Base-by-base conservation (phyloP, 495 filamentous ascomycete genomes). In the Aspergillus nanangensis region DNA sequence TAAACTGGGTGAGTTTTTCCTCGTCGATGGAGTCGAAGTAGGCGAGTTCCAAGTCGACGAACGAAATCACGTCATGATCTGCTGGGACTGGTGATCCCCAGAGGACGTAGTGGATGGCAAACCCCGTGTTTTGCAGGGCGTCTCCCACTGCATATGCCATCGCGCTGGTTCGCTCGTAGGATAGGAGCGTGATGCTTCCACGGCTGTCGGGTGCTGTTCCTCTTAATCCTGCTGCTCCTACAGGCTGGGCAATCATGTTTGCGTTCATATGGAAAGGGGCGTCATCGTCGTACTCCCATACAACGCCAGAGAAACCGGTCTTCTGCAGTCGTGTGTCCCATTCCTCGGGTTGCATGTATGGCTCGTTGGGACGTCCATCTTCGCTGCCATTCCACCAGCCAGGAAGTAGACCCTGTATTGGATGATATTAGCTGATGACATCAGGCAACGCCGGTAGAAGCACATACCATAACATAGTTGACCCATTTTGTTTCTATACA, bases 311-410 rank as follows among this genome's bases (percentile, higher is more conserved):
- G 22, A 71, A 69, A 5, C 65, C 68, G 0, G 61, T 61, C 11
- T n/a, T 23, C 9, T 38, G 5, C 3, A 72, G 55, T 44, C 62
- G 50, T 3, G 18, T 13, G 3, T 56, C 37, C 66, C 66, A 71
- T 43, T 51, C 38, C 0, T 51, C 46, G 5, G 39, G 13, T 8
- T n/a, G 10, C 0, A 70, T 34, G 24, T 51, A 70, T 3, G 69
- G 69, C 17, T 56, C 43, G 0, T 43, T 20, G 1, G 24, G 1
- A 2, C 70, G 51, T 2, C 47, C 53, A 35, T 73, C 67, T 2
- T 31, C 34, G 4, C 52, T 63, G 8, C 67, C 61, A 4, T 60
- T 15, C 63, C 61, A 67, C 63, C 63, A 67, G 0, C 61, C 56
- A 0, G 35, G 25, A 0, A 61, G 44, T 5, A 48, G 19, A 2